Conservation (phyloP, 1,139 yeast species). For the Ashbya aceris region DNA sequence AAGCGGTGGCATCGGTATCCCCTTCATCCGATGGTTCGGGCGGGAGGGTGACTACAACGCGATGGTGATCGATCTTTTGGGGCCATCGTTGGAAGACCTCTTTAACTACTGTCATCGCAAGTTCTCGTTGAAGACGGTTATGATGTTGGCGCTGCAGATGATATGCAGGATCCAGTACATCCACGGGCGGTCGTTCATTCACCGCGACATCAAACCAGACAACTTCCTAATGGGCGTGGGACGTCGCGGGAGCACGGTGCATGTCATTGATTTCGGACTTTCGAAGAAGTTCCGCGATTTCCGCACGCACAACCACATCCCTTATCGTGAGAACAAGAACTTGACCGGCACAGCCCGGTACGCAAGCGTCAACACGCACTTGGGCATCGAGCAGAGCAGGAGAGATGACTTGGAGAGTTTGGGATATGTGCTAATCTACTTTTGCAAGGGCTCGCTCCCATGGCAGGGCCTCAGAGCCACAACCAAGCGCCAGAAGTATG, state of each 20-base stretch:
- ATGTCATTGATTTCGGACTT: conserved; percentile 92
- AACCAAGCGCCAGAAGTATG: conserved; percentile 93
- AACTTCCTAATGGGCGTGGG: conserved; percentile 74
- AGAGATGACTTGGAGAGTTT: conserved; percentile 93
- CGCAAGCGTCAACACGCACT: conserved; percentile 89
- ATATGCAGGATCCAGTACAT: conserved; percentile 90
- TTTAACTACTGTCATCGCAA: conserved; percentile 93
- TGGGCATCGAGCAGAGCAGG: conserved; percentile 94
- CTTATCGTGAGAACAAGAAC: conserved; percentile 91
- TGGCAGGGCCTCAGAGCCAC: conserved; percentile 99
- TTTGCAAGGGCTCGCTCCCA: conserved; percentile 91
- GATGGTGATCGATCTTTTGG: conserved; percentile 90
- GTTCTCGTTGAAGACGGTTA: conserved; percentile 87
- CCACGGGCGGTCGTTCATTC: conserved; percentile 92
- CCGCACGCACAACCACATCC: conserved; percentile 87
- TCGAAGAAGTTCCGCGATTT: conserved; percentile 95
- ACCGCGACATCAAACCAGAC: conserved; percentile 68
- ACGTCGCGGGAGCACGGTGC: conserved; percentile 88
- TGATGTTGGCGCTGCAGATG: conserved; percentile 87
- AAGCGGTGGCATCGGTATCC: conserved; percentile 96
- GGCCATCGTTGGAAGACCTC: conserved; percentile 91
- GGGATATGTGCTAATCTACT: conserved; percentile 90
- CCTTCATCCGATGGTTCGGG: conserved; percentile 95
- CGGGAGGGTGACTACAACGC: conserved; percentile 95
- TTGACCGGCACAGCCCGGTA: conserved; percentile 98